Evolutionary conservation across 2,329 filamentous ascomycete species (phyloP).

Genomic region (Pestalotiopsis sp.): DNA sequence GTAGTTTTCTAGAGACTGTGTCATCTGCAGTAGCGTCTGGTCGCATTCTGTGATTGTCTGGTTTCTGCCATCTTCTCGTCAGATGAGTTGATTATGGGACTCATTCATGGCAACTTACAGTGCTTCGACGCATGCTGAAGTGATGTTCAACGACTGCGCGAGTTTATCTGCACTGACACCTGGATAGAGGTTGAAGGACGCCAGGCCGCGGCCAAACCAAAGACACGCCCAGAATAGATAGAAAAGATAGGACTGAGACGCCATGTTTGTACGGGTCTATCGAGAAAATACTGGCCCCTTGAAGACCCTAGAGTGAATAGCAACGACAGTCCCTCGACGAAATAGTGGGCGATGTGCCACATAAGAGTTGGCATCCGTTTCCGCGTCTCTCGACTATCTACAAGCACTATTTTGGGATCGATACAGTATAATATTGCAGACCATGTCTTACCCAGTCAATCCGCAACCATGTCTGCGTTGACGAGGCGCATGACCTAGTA

Average conservation of each 20-base stretch:
- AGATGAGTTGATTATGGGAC: neutral
- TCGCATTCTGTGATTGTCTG: slow-evolving; percentile 4
- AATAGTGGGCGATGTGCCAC: neutral
- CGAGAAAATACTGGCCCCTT: neutral
- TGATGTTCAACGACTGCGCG: neutral
- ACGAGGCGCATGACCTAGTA: too few relatives aligned
- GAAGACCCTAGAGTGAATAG: neutral
- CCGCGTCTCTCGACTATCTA: too few relatives aligned
- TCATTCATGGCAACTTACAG: neutral
- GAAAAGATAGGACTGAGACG: neutral
- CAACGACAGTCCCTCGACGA: neutral
- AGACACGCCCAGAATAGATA: neutral
- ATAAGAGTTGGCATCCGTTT: neutral
- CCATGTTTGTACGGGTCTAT: too few relatives aligned
- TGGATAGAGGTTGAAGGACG: slow-evolving; percentile 6
- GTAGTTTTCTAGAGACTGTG: neutral
- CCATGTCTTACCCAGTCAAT: too few relatives aligned
- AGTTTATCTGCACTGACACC: neutral
- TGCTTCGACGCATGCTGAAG: neutral
- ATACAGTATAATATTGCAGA: too few relatives aligned
- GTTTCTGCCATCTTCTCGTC: neutral
- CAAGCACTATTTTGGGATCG: too few relatives aligned
- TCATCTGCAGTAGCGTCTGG: slow-evolving; percentile 2
- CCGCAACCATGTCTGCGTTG: too few relatives aligned
- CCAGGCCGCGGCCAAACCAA: too few relatives aligned